Conservation (phyloP, 2,329 filamentous ascomycete genomes). For the Aspergillus ochraceoroseus region DNA sequence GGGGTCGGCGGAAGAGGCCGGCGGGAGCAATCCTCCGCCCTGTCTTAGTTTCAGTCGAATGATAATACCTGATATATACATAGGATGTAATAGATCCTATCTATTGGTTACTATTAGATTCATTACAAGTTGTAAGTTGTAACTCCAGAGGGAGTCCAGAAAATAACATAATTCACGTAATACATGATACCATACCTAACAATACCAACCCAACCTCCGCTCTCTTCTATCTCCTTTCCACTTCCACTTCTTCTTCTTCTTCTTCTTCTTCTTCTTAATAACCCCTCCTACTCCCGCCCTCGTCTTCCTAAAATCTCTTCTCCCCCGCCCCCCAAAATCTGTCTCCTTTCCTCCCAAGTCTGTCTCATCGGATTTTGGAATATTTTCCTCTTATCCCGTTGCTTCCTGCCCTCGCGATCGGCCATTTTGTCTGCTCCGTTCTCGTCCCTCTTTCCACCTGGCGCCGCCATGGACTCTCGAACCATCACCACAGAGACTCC, state of each 20-base stretch:
- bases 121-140: too few relatives aligned
- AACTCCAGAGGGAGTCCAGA: too few relatives aligned
- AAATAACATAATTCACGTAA: too few relatives aligned
- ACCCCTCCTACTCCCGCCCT: constrained; percentile 8
- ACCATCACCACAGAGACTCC: constrained; percentile 36
- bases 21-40: constrained; percentile 25
- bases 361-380: constrained; percentile 1
- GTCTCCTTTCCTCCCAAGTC: constrained; percentile 2
- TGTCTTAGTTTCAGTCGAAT: constrained; percentile 7
- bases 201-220: constrained; percentile 3
- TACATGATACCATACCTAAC: constrained; percentile 10
- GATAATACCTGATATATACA: too few relatives aligned
- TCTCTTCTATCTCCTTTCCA: constrained; percentile 11
- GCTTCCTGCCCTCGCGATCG: constrained; percentile 3
- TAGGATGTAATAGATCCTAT: neutral
- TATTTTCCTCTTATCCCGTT: neutral
- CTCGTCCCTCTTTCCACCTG: neutral
- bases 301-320: too few relatives aligned
- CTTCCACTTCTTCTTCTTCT: constrained; percentile 12
- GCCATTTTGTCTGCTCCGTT: neutral
- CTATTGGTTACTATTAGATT: neutral
- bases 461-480: constrained; percentile 33
- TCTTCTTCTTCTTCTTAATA: constrained; percentile 11
- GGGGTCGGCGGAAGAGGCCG: constrained; percentile 25
- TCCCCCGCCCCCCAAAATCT: too few relatives aligned